These are phyloP conservation scores for Knufia fluminis DNA, from an alignment of 2,329 filamentous ascomycete genomes.

Conservation along the genomic window DNA sequence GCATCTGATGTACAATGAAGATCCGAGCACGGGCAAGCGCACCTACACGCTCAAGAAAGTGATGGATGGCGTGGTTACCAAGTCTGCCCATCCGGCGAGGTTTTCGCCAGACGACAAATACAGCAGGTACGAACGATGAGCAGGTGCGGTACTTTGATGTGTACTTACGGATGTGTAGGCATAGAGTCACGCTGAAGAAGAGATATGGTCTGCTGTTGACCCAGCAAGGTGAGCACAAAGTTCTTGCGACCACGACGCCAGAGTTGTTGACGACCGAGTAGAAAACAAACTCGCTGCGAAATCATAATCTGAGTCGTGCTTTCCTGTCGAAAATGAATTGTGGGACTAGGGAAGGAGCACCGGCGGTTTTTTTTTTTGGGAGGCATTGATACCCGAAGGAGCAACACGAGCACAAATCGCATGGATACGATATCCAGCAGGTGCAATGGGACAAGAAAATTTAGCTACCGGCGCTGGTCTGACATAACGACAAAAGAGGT, in stretches of 20 bases:
- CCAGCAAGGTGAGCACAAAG: conserved; percentile 52
- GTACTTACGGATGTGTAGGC: conserved; percentile 41
- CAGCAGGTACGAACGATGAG: conserved; percentile 49
- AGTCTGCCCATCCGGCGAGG: conserved; percentile 88
- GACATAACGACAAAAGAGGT: no score
- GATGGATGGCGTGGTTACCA: conserved; percentile 71
- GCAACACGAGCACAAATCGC: background rate
- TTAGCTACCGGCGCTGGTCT: no score
- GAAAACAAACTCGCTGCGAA: conserved; percentile 8
- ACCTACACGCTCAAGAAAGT: conserved; percentile 75
- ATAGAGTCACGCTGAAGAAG: conserved; percentile 91
- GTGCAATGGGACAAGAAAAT: background rate
- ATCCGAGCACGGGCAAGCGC: conserved; percentile 66
- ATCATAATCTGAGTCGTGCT: conserved; percentile 7
- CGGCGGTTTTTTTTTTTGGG: background rate
- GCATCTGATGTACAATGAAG: conserved; percentile 81
- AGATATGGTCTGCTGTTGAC: conserved; percentile 81
- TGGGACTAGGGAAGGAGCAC: background rate
- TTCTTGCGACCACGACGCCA: background rate
- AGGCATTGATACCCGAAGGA: conserved; percentile 14
- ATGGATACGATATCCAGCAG: background rate
- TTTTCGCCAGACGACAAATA: conserved; percentile 99
- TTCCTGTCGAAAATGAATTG: background rate
- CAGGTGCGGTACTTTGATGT: background rate
- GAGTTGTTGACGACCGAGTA: conserved; percentile 13